phyloP scores from a whole-genome alignment of 495 filamentous ascomycete genomes.

The Geopyxis carbonaria region DNA sequence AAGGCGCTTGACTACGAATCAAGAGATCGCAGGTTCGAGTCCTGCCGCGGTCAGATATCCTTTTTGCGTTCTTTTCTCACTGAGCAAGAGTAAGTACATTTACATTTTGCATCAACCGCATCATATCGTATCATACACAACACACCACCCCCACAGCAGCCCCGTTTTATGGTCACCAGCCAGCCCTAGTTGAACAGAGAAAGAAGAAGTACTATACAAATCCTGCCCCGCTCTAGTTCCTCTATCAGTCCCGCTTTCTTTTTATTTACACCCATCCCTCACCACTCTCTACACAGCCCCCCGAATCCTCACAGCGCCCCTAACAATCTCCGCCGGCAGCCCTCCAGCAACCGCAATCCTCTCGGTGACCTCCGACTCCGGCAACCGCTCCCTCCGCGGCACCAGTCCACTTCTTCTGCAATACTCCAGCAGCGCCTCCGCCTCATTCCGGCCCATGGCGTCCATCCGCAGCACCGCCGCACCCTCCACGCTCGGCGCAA shows the following conservation, averaged over 20 bases:
- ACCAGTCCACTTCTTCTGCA: constrained; percentile 75
- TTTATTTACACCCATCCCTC: background rate
- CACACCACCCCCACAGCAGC: background rate
- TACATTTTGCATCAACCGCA: too few species aligned
- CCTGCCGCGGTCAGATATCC: too few species aligned
- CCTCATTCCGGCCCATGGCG: constrained; percentile 56
- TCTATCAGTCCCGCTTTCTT: background rate
- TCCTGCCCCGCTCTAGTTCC: background rate
- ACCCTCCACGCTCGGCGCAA: constrained; percentile 40
- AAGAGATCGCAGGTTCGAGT: too few species aligned
- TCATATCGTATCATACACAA: background rate
- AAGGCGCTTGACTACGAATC: constrained; percentile 57
- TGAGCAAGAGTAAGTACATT: too few species aligned
- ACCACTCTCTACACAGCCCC: constrained; percentile 4
- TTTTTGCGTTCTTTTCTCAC: too few species aligned
- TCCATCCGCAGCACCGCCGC: constrained; percentile 35
- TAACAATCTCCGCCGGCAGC: constrained; percentile 19
- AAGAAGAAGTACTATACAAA: background rate
- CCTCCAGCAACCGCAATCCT: constrained; percentile 50
- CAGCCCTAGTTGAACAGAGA: background rate
- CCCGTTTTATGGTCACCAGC: background rate
- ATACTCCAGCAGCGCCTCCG: constrained; percentile 75
- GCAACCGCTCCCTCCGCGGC: constrained; percentile 40
- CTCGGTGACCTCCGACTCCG: constrained; percentile 55
- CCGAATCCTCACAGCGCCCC: constrained; percentile 18